Percentiles rank a stretch among this genome's conserved stretches.
Evolutionary conservation across 2,329 filamentous ascomycete genomes (phyloP).

Genomic region (Monosporascus sp.): DNA sequence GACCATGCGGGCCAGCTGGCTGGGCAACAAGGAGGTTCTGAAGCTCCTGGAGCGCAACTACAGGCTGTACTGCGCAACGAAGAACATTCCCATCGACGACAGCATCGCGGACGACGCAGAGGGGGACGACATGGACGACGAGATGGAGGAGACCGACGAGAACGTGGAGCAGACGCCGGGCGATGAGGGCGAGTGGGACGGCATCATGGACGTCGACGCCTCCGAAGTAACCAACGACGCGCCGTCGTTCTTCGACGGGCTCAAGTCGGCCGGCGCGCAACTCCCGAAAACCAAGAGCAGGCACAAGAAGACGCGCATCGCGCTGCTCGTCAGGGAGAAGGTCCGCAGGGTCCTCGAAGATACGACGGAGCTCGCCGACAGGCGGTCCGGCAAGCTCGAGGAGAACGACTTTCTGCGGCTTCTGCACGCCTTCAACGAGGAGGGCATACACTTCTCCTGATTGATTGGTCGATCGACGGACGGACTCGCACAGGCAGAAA

Average conservation of each 20-base stretch:
- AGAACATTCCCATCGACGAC: constrained; percentile 74
- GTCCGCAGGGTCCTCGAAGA: constrained; percentile 78
- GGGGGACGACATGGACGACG: constrained; percentile 31
- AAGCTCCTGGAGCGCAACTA: constrained; percentile 84
- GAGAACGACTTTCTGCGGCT: constrained; percentile 87
- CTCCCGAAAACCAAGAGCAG: constrained; percentile 57
- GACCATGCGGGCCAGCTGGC: constrained; percentile 74
- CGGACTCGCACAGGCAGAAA: not conserved
- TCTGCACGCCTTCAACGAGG: constrained; percentile 77
- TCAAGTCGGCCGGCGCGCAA: constrained; percentile 34
- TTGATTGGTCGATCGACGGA: not conserved
- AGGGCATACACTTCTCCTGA: constrained; percentile 86
- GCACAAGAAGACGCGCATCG: constrained; percentile 74
- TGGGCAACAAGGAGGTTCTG: constrained; percentile 75
- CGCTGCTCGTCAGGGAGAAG: constrained; percentile 79
- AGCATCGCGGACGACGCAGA: constrained; percentile 39
- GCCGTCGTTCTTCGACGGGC: constrained; percentile 79
- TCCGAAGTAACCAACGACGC: constrained; percentile 55
- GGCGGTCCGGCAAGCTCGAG: constrained; percentile 79
- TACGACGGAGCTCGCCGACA: constrained; percentile 73
- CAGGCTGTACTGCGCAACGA: constrained; percentile 81
- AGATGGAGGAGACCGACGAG: constrained; percentile 34
- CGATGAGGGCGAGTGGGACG: constrained; percentile 42
- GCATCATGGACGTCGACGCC: constrained; percentile 45
- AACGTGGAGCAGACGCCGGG: constrained; percentile 33